Base-by-base conservation (phyloP, 345 rosid genomes). In the Lepidium didymum region DNA sequence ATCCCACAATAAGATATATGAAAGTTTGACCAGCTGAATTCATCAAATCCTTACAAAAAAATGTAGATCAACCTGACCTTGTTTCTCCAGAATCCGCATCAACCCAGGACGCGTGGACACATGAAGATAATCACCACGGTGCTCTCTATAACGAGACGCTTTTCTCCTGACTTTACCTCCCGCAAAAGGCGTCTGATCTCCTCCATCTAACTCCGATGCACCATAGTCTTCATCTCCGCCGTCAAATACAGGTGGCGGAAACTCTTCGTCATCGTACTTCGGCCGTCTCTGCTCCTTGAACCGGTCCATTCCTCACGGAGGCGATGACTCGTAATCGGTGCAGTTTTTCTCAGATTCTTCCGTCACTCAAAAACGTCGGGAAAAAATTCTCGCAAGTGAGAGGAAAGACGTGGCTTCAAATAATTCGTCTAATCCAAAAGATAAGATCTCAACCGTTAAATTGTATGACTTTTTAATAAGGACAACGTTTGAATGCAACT, bases 51-150 rank as follows among this genome's bases (percentile, higher is more conserved):
- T 9, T 13, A 57, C 10, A 23, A 4, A 27, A 19, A 31, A 8
- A 0, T 13, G 42, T 29, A 29, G 46, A 40, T 56, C 23, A 45
- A 6, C 3, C 40, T 1, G 23, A 91, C 99, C 99, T 86, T 91
- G 97, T 64, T 89, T 94, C 44, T 85, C 85, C 73, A 94, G 69
- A 65, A 91, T 83, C 76, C 80, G 81, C 91, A 89, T 81, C 71
- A 91, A 63, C 31, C 72, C 77, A 34, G 97, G 92, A 36, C 78
- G 80, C 40, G 96, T 75, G 29, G 83, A 81, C 10, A 94, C 90
- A 77, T 82, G 91, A n/a, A 94, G 79, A 69, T 94, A 87, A 45
- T 94, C 99, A 49, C 99, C 99, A 62, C 78, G 82, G 67, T 70
- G 82, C 43, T 91, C 97, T 47, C 95, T 79, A 52, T 79, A 87